Conservation (phyloP, 305 asterid species). For the Withania somnifera region DNA sequence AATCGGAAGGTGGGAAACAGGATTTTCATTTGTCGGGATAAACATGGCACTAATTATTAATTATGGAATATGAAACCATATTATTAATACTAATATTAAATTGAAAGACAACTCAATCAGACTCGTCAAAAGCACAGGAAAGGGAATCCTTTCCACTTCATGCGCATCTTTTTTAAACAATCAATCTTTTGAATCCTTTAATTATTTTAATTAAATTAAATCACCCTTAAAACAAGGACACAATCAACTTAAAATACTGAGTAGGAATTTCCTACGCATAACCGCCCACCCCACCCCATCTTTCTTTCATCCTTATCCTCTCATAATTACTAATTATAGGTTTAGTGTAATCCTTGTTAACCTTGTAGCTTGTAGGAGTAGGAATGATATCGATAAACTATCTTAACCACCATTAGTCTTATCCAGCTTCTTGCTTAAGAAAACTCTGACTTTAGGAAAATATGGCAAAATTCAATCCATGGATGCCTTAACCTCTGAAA, state of each 20-base stretch:
- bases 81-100: background rate
- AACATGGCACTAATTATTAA: constrained; percentile 26
- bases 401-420: background rate
- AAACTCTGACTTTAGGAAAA: background rate
- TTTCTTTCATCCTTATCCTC: background rate
- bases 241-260: background rate
- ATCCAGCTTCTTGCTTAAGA: background rate
- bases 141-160: constrained; percentile 14
- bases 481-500: background rate
- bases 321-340: background rate
- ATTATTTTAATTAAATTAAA: background rate
- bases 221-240: background rate
- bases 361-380: background rate
- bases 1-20: constrained; percentile 40
- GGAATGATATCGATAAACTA: background rate
- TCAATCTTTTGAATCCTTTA: background rate
- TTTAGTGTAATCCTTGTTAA: background rate
- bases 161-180: constrained; percentile 2
- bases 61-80: background rate
- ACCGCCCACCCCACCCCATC: background rate
- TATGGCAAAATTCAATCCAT: background rate
- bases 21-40: constrained; percentile 34
- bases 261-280: background rate
- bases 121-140: constrained; percentile 19
- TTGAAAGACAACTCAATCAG: background rate